Conservation (phyloP, 441 rosid species). For the Arabidopsis lyrata region DNA sequence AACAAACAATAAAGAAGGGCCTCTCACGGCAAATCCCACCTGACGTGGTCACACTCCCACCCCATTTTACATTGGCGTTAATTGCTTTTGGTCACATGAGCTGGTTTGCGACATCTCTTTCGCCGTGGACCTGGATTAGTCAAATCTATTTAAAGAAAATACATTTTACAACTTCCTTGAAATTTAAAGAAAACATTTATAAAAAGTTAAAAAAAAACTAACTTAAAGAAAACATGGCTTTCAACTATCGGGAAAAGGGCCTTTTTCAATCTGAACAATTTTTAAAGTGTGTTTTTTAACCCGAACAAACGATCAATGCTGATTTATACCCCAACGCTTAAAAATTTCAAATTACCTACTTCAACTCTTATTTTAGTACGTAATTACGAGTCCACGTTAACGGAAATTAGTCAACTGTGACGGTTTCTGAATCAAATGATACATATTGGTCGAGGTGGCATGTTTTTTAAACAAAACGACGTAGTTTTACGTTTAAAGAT, state of each 20-base stretch:
- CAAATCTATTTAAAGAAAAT: conserved; percentile 14
- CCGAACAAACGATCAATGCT: too few species aligned
- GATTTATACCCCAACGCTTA: too few species aligned
- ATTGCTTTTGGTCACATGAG: conserved; percentile 26
- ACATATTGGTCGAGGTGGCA: too few species aligned
- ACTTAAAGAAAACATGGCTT: not conserved
- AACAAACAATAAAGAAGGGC: conserved; percentile 3
- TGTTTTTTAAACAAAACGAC: too few species aligned
- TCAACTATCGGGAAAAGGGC: not conserved
- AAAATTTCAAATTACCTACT: too few species aligned
- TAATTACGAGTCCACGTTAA: too few species aligned
- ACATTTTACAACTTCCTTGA: conserved; percentile 12
- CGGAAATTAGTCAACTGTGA: too few species aligned
- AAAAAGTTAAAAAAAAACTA: not conserved
- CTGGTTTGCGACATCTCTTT: conserved; percentile 40
- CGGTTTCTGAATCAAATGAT: too few species aligned
- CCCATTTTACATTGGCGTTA: conserved; percentile 27
- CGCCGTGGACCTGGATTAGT: conserved; percentile 29
- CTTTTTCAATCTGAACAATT: too few species aligned
- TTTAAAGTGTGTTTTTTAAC: too few species aligned
- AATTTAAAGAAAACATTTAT: not conserved
- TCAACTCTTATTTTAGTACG: too few species aligned
- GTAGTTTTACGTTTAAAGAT: too few species aligned
- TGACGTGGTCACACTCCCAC: conserved; percentile 45
- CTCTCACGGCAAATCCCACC: conserved; percentile 37